Percentiles rank a stretch among this genome's conserved stretches.
These are phyloP conservation scores for Lactifluus piperatus DNA, from an alignment of 768 basidiomycete species.

Conservation along the genomic window DNA sequence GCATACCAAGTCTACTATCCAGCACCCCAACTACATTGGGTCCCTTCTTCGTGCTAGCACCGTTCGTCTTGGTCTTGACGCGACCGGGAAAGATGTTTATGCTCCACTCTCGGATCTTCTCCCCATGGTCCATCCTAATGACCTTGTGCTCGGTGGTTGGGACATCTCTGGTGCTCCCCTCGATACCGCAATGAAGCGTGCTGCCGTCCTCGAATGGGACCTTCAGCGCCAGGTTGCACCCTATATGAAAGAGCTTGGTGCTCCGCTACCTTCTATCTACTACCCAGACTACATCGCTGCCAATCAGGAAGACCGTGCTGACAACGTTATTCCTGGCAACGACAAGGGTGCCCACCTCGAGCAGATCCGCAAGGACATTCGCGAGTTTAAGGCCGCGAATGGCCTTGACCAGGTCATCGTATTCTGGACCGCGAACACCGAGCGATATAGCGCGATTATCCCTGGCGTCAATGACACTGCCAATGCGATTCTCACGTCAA, in stretches of 20 bases:
- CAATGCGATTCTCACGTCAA: conserved; percentile 72
- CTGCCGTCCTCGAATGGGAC: conserved; percentile 91
- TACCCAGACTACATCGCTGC: conserved; percentile 97
- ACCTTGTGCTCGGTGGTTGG: conserved; percentile 97
- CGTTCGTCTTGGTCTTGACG: conserved; percentile 80
- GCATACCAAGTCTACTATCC: conserved; percentile 87
- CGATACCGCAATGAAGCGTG: conserved; percentile 90
- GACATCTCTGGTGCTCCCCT: conserved; percentile 83
- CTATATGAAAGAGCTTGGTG: conserved; percentile 68
- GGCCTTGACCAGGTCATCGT: conserved; percentile 82
- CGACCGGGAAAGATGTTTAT: conserved; percentile 77
- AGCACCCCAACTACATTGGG: conserved; percentile 97
- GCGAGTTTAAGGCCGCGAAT: conserved; percentile 80
- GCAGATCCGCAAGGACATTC: conserved; percentile 87
- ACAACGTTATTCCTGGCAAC: conserved; percentile 79
- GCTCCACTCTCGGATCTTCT: conserved; percentile 89
- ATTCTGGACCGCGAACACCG: conserved; percentile 99
- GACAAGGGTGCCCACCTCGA: conserved; percentile 92
- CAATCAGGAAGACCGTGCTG: conserved; percentile 93
- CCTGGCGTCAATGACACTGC: conserved; percentile 94
- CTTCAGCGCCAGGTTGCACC: conserved; percentile 92
- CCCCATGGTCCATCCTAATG: conserved; percentile 97
- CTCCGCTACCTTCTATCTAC: conserved; percentile 91
- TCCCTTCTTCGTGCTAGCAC: conserved; percentile 95
- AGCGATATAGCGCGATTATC: conserved; percentile 93